Conservation (phyloP, 2,329 filamentous ascomycete genomes). For the Lachnellula cervina region DNA sequence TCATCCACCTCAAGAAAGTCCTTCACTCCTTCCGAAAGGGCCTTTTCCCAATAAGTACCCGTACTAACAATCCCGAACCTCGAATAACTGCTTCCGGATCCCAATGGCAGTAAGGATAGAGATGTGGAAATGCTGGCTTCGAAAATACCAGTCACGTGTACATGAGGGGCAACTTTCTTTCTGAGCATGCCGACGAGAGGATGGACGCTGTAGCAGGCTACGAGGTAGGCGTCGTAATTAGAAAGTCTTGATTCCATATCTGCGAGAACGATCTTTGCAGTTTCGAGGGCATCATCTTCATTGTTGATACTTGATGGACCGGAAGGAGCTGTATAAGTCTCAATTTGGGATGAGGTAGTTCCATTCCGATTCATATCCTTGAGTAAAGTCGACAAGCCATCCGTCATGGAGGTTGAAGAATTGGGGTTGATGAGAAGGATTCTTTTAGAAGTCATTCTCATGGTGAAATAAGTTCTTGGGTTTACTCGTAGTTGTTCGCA, state of each 20-base stretch:
- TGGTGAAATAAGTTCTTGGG: background rate
- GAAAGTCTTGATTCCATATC: constrained; percentile 43
- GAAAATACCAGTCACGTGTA: constrained; percentile 75
- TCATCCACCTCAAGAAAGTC: constrained; percentile 52
- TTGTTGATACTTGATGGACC: constrained; percentile 75
- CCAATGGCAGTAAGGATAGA: constrained; percentile 35
- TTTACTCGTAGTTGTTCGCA: constrained; percentile 7
- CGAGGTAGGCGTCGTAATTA: constrained; percentile 68
- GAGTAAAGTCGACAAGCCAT: constrained; percentile 52
- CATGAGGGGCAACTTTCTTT: constrained; percentile 32
- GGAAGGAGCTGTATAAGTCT: constrained; percentile 61
- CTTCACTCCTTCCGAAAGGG: constrained; percentile 62
- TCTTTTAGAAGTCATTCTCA: constrained; percentile 32
- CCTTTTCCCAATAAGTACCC: constrained; percentile 74
- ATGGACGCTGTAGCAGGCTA: constrained; percentile 87
- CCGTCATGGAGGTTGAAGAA: constrained; percentile 68
- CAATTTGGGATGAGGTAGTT: constrained; percentile 38
- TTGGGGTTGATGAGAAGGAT: constrained; percentile 78
- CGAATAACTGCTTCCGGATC: constrained; percentile 18
- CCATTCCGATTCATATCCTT: constrained; percentile 31
- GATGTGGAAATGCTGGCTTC: constrained; percentile 66
- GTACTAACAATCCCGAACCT: constrained; percentile 87
- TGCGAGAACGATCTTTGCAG: constrained; percentile 56
- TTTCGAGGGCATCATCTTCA: constrained; percentile 60
- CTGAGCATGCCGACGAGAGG: constrained; percentile 63